phyloP scores from a whole-genome alignment of 768 basidiomycete species.

The Phylloporus arenicola region DNA sequence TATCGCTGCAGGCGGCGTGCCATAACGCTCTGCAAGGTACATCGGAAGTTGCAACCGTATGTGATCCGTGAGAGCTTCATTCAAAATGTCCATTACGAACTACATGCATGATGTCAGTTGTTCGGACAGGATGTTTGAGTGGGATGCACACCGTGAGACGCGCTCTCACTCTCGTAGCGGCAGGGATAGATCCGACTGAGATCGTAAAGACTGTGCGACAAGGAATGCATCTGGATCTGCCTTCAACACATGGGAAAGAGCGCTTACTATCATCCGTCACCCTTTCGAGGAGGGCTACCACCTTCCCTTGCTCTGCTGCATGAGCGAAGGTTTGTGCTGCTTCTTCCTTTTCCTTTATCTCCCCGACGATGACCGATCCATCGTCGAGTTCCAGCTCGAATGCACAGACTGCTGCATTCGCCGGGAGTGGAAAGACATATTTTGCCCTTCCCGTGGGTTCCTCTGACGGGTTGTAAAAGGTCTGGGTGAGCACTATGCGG shows the following conservation, averaged over 20 bases:
- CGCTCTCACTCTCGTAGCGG: constrained; percentile 35
- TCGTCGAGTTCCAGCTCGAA: constrained; percentile 47
- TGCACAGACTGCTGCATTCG: constrained; percentile 47
- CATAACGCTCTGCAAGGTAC: constrained; percentile 49
- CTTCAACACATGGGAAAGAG: neutral
- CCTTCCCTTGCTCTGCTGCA: constrained; percentile 37
- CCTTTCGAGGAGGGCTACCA: constrained; percentile 43
- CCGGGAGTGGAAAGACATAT: constrained; percentile 58
- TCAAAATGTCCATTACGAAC: constrained; percentile 51
- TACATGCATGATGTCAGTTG: constrained; percentile 13
- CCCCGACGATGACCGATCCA: constrained; percentile 39
- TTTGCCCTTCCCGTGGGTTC: constrained; percentile 40
- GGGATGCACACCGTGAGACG: constrained; percentile 37
- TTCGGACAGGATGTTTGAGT: neutral
- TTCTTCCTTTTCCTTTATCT: constrained; percentile 43
- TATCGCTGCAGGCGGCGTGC: constrained; percentile 38
- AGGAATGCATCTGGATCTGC: neutral
- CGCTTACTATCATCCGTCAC: constrained; percentile 49
- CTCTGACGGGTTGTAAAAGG: constrained; percentile 35
- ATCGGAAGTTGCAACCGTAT: constrained; percentile 53
- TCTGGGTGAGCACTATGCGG: constrained; percentile 37
- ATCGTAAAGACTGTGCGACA: constrained; percentile 46
- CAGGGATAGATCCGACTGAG: constrained; percentile 50
- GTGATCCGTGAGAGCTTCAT: constrained; percentile 43
- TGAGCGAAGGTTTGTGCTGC: constrained; percentile 38